Evolutionary conservation across 1,284 basidiomycete genomes (phyloP), one percentile per base, ranked within the genome.

Genomic region (Sporisorium reilianum): DNA sequence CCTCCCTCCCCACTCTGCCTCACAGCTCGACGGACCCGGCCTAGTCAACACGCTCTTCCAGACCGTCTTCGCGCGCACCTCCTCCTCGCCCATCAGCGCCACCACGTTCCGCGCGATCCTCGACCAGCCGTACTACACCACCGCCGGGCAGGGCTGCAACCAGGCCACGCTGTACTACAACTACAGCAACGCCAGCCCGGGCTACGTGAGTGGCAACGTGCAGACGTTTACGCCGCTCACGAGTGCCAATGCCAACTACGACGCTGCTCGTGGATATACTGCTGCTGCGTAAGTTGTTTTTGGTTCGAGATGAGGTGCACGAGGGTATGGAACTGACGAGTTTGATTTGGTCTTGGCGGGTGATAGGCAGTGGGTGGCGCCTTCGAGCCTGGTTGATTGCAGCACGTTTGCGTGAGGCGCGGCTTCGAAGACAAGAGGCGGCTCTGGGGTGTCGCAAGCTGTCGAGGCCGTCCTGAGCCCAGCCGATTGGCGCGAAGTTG

Each of bases 111-210:
- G 54, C 22, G 25, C 58, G 1, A 57, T 61, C 22, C 55, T 61
- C n/a, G 50, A 48, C 32, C 58, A 61, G 16, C 58, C 58, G 25
- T 57, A 61, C 50, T 67, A 61, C 58, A 67, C 58, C 22, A 61
- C 48, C 30, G 11, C 64, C 23, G 49, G 44, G 3, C 16, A 49
- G 2, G 64, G 64, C 3, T 67, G 64, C 45, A 61, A 57, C 58
- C 36, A 16, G 5, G 42, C 36, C 22, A 53, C 49, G 25, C 49
- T 61, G 49, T 61, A 57, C 54, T 67, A 44, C 55, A 67, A 67
- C 50, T 67, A 42, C 30, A 28, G 54, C 32, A 61, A 67, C 38
- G 58, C 64, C 49, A 61, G 61, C 30, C 54, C 64, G 7, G 36
- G 64, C 38, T 67, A 38, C 10, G 50, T 67, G 36, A 45, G 12